Conservation (phyloP, 2,329 filamentous ascomycete genomes). For the Penicillium sp. region DNA sequence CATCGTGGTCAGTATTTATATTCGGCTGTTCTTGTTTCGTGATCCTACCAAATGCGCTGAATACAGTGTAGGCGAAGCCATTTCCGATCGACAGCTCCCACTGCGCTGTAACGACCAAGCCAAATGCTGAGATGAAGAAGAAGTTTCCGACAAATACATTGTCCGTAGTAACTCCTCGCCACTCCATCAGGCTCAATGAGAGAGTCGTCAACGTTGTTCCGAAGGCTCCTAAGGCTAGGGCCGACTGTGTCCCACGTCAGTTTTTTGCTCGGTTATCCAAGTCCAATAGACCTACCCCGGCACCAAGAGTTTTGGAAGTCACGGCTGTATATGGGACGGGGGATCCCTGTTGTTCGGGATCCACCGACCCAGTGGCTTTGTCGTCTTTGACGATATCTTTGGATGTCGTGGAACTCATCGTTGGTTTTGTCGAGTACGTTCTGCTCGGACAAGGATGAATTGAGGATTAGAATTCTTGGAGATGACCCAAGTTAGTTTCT, state of each 20-base stretch:
- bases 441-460: not conserved
- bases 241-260: slow-evolving; percentile 35
- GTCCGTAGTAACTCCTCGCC: slow-evolving; percentile 50
- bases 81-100: slow-evolving; percentile 57
- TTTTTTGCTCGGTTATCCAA: not conserved
- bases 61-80: slow-evolving; percentile 54
- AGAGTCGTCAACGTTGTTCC: slow-evolving; percentile 56
- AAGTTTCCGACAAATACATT: slow-evolving; percentile 57
- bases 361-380: slow-evolving; percentile 5
- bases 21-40: not conserved
- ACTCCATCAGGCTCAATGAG: slow-evolving; percentile 56
- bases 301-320: slow-evolving; percentile 18
- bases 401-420: not conserved
- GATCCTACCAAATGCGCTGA: slow-evolving; percentile 52
- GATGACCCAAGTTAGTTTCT: not conserved
- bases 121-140: slow-evolving; percentile 53
- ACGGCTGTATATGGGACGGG: not conserved
- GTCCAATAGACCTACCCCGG: slow-evolving; percentile 17
- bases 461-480: not conserved
- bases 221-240: slow-evolving; percentile 54
- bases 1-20: not conserved
- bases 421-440: not conserved
- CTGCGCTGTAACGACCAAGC: slow-evolving; percentile 55
- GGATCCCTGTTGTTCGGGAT: slow-evolving; percentile 18
- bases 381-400: slow-evolving; percentile 6